Percentiles rank a stretch among this genome's conserved stretches.
phyloP scores from a whole-genome alignment of 2,329 filamentous ascomycete genomes.

The Aspergillus proliferans region DNA sequence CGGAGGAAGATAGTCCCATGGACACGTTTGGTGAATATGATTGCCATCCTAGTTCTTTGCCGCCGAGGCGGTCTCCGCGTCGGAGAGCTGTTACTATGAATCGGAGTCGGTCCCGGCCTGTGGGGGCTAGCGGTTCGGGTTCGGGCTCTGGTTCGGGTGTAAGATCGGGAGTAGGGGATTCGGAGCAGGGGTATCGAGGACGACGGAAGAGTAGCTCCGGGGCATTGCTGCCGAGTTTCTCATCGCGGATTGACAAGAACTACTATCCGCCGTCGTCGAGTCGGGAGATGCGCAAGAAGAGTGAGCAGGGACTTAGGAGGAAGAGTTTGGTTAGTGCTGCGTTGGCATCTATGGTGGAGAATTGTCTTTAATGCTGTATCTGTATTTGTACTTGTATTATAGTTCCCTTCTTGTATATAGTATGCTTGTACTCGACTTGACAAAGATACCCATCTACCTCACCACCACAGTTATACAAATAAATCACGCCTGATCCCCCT shows the following conservation, averaged over 20 bases:
- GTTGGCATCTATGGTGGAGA: conserved; percentile 30
- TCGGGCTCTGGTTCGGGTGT: not conserved
- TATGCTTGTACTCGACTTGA: not conserved
- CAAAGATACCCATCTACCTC: conserved; percentile 1
- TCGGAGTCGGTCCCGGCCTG: conserved; percentile 25
- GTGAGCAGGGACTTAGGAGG: conserved; percentile 30
- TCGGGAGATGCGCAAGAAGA: conserved; percentile 26
- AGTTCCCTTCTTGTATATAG: not conserved
- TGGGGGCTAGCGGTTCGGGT: no score
- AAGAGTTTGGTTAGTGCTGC: conserved; percentile 36
- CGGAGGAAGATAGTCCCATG: conserved; percentile 13
- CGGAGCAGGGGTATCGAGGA: conserved; percentile 4
- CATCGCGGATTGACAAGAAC: conserved; percentile 29
- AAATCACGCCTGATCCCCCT: not conserved
- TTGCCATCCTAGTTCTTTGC: conserved; percentile 34
- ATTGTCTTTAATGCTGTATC: conserved; percentile 3
- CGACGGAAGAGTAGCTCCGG: conserved; percentile 25
- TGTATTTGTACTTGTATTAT: not conserved
- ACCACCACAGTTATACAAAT: no score
- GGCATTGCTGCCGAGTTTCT: conserved; percentile 11
- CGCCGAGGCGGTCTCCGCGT: conserved; percentile 27
- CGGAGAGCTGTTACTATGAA: conserved; percentile 23
- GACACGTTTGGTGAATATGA: conserved; percentile 21
- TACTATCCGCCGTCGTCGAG: conserved; percentile 17
- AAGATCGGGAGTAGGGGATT: not conserved